Evolutionary conservation across 2,329 filamentous ascomycete species (phyloP).

Genomic region (Hymenoscyphus occultus): DNA sequence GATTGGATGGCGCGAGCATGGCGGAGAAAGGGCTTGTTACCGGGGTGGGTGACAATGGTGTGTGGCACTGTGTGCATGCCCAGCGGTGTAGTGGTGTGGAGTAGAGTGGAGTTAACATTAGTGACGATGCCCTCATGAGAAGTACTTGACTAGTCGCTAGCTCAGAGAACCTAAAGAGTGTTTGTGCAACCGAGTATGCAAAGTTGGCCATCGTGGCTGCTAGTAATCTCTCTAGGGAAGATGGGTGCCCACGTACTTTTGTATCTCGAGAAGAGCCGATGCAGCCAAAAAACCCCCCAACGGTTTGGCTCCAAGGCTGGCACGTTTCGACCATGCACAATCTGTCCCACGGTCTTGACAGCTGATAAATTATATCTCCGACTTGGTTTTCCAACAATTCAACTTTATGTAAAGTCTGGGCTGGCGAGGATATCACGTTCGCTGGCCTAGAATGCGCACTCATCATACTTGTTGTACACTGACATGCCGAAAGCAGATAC

Average conservation of each 20-base stretch:
- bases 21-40: not conserved
- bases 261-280: not conserved
- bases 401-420: not conserved
- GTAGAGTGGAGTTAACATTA: not conserved
- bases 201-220: not conserved
- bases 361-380: not conserved
- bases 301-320: not conserved
- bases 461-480: not conserved
- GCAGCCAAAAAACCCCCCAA: not conserved
- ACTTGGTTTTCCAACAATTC: not conserved
- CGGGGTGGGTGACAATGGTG: not conserved
- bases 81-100: not conserved
- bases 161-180: too few species aligned
- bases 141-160: not conserved
- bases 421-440: not conserved
- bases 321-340: not conserved
- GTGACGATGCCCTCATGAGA: not conserved
- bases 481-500: not conserved
- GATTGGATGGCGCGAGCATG: slow-evolving; percentile 5
- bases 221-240: not conserved
- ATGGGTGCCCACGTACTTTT: not conserved
- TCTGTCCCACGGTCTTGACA: not conserved
- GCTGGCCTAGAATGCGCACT: not conserved
- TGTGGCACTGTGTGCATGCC: not conserved
- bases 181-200: not conserved